phyloP scores from a whole-genome alignment of 306 rosid species.

The Mimosa bimucronata region DNA sequence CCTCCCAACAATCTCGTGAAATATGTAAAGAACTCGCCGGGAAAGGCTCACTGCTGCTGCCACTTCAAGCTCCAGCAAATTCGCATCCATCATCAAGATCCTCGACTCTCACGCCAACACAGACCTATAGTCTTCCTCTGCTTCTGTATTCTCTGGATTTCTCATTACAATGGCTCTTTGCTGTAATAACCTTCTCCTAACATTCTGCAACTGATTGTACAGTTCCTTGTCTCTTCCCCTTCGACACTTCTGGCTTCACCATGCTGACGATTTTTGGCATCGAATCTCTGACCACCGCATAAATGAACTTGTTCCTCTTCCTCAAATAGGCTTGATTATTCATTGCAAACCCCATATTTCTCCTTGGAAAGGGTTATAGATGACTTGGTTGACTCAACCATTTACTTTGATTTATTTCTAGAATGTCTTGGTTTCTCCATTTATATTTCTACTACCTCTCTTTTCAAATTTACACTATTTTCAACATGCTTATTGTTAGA shows the following conservation, averaged over 20 bases:
- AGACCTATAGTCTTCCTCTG: constrained; percentile 77
- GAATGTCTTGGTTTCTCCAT: too few species aligned
- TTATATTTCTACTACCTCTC: too few species aligned
- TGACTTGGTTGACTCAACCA: constrained; percentile 62
- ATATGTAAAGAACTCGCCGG: constrained; percentile 80
- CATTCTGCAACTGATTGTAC: constrained; percentile 65
- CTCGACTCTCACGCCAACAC: constrained; percentile 69
- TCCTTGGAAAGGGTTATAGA: too few species aligned
- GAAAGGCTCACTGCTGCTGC: constrained; percentile 85
- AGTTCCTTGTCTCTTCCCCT: constrained; percentile 51
- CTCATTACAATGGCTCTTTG: constrained; percentile 82
- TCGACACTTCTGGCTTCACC: constrained; percentile 74
- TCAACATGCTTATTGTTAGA: too few species aligned
- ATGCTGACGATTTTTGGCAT: constrained; percentile 88
- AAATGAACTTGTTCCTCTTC: constrained; percentile 56
- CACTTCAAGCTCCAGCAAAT: constrained; percentile 67
- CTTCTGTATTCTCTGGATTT: constrained; percentile 34
- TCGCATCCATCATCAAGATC: constrained; percentile 85
- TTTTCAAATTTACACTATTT: too few species aligned
- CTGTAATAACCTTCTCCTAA: constrained; percentile 73
- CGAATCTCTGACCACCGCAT: constrained; percentile 84
- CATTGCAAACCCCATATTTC: constrained; percentile 76
- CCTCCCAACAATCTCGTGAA: constrained; percentile 78
- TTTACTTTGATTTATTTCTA: too few species aligned
- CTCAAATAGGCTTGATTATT: constrained; percentile 52